Evolutionary conservation across 164 flowering plant genomes (phyloP).

Genomic region (Kalanchoe fedtschenkoi): DNA sequence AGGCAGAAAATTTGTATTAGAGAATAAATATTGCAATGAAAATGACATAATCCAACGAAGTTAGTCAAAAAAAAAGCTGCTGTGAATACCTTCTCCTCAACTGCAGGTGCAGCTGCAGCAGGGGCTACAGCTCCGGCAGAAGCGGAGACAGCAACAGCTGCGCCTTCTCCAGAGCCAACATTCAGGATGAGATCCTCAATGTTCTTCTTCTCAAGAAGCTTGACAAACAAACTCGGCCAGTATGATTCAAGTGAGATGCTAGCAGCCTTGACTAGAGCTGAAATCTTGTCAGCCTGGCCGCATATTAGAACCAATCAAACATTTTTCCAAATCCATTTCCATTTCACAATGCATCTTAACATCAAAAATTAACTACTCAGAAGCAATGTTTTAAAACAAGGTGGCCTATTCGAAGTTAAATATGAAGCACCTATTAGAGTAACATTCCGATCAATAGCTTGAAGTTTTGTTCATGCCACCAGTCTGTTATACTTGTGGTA

Average conservation of each 20-base stretch:
- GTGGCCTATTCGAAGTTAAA: no score
- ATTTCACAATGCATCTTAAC: no score
- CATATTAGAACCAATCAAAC: no score
- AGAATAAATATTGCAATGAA: not conserved
- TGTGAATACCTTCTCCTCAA: slow-evolving; percentile 22
- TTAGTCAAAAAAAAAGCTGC: not conserved
- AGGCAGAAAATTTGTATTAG: not conserved
- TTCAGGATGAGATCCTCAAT: slow-evolving; percentile 22
- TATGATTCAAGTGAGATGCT: slow-evolving; percentile 18
- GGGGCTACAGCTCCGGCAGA: slow-evolving; percentile 12
- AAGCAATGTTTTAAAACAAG: no score
- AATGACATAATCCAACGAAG: no score
- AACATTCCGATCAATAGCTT: no score
- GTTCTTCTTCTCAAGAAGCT: slow-evolving; percentile 23
- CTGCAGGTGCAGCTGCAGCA: slow-evolving; percentile 18
- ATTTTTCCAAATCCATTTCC: no score
- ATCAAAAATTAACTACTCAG: no score
- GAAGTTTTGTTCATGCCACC: no score
- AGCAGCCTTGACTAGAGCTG: slow-evolving; percentile 21
- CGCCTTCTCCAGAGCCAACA: slow-evolving; percentile 19
- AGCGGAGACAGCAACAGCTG: slow-evolving; percentile 12
- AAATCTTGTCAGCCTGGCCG: slow-evolving; percentile 19
- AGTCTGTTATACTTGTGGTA: no score
- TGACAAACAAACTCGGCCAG: slow-evolving; percentile 25
- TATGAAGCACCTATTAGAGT: no score